Evolutionary conservation across 805 yeast species (phyloP).

Genomic region (Wickerhamomyces chambardii): DNA sequence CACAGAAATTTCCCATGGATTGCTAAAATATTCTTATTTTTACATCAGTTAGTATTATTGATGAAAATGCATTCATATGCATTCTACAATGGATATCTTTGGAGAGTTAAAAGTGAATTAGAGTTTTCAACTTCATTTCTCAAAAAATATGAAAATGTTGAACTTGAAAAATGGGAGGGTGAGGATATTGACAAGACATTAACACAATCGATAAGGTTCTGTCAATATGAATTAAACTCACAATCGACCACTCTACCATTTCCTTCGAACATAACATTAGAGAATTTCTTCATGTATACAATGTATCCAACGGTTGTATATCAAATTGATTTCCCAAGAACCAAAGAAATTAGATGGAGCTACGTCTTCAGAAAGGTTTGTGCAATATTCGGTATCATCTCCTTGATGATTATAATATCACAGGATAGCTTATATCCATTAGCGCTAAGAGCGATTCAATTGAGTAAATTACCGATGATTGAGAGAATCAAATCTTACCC

Average conservation of each 20-base stretch:
- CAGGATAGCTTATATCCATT: constrained; percentile 71
- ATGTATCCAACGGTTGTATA: constrained; percentile 89
- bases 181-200: constrained; percentile 25
- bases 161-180: constrained; percentile 11
- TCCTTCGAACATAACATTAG: constrained; percentile 62
- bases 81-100: constrained; percentile 85
- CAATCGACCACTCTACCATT: constrained; percentile 45
- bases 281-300: constrained; percentile 66
- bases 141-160: constrained; percentile 26
- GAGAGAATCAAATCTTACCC: constrained; percentile 42
- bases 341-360: constrained; percentile 53
- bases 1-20: constrained; percentile 72
- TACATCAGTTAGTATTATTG: constrained; percentile 78
- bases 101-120: constrained; percentile 52
- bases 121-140: constrained; percentile 35
- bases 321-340: constrained; percentile 77
- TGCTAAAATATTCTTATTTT: constrained; percentile 72
- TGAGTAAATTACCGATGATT: constrained; percentile 38
- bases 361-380: constrained; percentile 60
- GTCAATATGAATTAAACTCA: constrained; percentile 58
- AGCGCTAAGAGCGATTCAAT: constrained; percentile 47
- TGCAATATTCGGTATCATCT: constrained; percentile 84
- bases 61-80: constrained; percentile 97
- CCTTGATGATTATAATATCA: constrained; percentile 73
- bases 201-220: constrained; percentile 50